These are phyloP conservation scores for Podospora comata DNA, from an alignment of 495 filamentous ascomycete species.

Conservation along the genomic window DNA sequence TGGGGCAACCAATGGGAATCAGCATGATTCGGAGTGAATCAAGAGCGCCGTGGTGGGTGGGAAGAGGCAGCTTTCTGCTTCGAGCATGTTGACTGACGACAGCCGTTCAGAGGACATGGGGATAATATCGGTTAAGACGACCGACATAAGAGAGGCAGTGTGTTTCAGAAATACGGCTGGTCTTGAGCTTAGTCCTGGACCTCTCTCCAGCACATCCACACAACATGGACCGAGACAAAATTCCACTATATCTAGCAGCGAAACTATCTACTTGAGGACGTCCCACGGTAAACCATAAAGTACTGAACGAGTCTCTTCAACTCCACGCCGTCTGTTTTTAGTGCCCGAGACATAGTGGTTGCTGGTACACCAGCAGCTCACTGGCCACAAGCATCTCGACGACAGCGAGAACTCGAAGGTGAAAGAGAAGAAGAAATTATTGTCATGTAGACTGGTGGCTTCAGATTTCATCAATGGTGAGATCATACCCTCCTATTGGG, in stretches of 20 bases:
- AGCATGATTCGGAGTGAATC: background rate
- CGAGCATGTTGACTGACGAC: background rate
- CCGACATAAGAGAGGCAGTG: background rate
- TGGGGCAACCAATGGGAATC: background rate
- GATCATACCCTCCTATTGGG: conserved; percentile 50
- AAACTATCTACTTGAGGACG: background rate
- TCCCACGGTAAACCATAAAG: background rate
- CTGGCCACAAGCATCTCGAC: background rate
- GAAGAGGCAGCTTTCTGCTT: background rate
- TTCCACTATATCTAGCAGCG: background rate
- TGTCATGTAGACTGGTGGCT: conserved; percentile 35
- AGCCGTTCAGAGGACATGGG: too few relatives aligned
- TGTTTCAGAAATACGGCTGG: background rate
- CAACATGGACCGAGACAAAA: background rate
- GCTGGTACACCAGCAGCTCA: background rate
- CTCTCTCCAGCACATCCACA: background rate
- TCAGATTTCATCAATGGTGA: conserved; percentile 53
- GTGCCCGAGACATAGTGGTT: background rate
- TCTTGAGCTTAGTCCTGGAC: background rate
- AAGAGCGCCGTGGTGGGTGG: background rate
- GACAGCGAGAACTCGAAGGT: background rate
- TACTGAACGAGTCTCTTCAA: background rate
- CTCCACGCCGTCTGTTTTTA: background rate
- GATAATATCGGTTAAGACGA: background rate
- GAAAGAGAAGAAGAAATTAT: conserved; percentile 1